A percentile compares a stretch with the other conserved stretches of the same genome.
These are phyloP conservation scores for Lepidium aucheri DNA, from an alignment of 345 rosid genomes.

Conservation along the genomic window DNA sequence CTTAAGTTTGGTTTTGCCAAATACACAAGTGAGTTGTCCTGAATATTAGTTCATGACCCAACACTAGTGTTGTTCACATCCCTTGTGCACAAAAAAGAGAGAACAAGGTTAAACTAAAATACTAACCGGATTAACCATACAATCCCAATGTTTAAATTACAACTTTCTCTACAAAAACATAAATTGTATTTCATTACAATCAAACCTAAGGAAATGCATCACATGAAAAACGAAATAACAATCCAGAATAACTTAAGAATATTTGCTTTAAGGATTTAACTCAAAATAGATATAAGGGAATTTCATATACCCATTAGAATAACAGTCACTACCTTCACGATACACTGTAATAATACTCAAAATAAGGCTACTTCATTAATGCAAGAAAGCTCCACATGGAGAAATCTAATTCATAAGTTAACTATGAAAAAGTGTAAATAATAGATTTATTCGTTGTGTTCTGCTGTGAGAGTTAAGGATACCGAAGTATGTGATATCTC, in stretches of 20 bases:
- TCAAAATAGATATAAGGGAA: background rate
- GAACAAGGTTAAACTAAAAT: background rate
- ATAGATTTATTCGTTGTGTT: background rate
- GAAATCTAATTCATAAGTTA: background rate
- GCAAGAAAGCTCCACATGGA: background rate
- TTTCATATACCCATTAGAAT: background rate
- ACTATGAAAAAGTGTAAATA: background rate
- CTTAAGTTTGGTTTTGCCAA: conserved; percentile 91
- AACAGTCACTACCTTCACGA: background rate
- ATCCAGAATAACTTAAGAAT: background rate
- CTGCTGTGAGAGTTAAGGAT: background rate
- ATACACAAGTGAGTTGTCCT: conserved; percentile 94
- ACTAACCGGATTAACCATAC: background rate
- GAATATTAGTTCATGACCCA: conserved; percentile 93
- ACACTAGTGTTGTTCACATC: conserved; percentile 76
- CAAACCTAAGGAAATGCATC: background rate
- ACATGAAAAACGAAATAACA: background rate
- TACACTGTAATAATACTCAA: no score
- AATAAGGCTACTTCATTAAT: background rate
- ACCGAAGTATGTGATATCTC: background rate
- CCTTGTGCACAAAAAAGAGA: conserved; percentile 34
- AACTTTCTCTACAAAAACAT: background rate
- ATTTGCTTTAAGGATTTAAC: background rate
- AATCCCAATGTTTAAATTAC: background rate
- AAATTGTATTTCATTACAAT: background rate